These are phyloP conservation scores for Alnus glutinosa DNA, from an alignment of 306 rosid species.

Conservation along the genomic window DNA sequence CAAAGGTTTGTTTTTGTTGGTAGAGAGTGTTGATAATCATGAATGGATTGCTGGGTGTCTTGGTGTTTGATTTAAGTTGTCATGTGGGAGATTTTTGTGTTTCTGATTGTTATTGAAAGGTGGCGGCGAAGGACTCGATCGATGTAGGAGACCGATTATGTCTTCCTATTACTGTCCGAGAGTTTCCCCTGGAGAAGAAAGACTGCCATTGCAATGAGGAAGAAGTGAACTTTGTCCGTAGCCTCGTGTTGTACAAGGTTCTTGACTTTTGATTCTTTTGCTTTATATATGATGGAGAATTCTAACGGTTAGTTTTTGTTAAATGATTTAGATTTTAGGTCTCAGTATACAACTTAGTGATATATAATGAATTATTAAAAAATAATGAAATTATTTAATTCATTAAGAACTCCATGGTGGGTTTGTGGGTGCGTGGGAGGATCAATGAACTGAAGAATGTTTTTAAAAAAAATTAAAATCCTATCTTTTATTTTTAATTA, in stretches of 20 bases:
- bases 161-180: conserved; percentile 67
- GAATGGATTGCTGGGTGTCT: background rate
- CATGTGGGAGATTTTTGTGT: conserved; percentile 4
- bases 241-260: conserved; percentile 74
- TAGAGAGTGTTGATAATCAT: background rate
- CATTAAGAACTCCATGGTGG: too few relatives aligned
- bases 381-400: too few relatives aligned
- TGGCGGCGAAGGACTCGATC: conserved; percentile 69
- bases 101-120: conserved; percentile 42
- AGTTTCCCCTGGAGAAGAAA: conserved; percentile 36
- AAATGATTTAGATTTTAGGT: too few relatives aligned
- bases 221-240: conserved; percentile 53
- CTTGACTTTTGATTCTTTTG: conserved; percentile 13
- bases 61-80: background rate
- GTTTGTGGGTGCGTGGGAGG: too few relatives aligned
- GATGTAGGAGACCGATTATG: conserved; percentile 62
- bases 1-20: background rate
- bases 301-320: too few relatives aligned
- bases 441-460: too few relatives aligned
- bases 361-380: too few relatives aligned
- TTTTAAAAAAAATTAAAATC: too few relatives aligned
- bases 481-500: too few relatives aligned
- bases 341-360: too few relatives aligned
- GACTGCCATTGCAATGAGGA: conserved; percentile 43
- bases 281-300: background rate